Base-by-base conservation (phyloP, 1,284 basidiomycete species). In the Fistulinella staudtii region DNA sequence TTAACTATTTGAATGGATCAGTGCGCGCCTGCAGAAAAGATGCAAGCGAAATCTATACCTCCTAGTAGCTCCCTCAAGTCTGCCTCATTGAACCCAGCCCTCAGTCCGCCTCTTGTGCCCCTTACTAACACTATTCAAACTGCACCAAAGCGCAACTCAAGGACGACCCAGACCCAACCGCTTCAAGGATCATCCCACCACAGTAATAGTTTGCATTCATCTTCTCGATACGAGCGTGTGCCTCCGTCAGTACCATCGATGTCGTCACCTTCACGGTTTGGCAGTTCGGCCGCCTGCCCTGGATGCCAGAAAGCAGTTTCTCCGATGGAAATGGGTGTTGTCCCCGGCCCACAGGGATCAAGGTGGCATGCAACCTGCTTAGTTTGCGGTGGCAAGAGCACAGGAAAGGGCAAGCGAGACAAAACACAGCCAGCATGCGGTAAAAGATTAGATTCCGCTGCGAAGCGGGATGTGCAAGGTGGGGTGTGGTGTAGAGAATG, bases 401-500 rank as follows among this genome's bases (percentile, higher is more conserved):
- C 58, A 17, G 68, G 64, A 22, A 61, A 51, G 61, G 46, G 62
- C 56, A 60, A 69, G 51, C 76, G 75, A 52, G 74, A 75, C 47
- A 73, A 73, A 37, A 75, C 72, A 29, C 75, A 76, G 47, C 80
- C 85, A 10, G 87, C 88, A 8, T 91, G 88, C 56, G 83, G 85
- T 11, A 90, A 90, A 69, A 80, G 76, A 53, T 64, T 91, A 18
- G 88, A 91, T 59, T 86, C 83, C 53, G 86, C 80, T 15, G 88
- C 88, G n/a, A 90, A 86, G 65, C 74, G 70, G 20, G 83, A 83
- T 57, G 68, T 65, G 13, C 77, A 82, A 34, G 84, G 85, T 3
- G 74, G 77, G 8, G 77, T 89, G 22, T 90, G 86, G 84, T 91
- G 88, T 63, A 73, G 87, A 52, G 86, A 88, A 63, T 91, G 88